Evolutionary conservation across 257 asterid species (phyloP), one percentile per base, ranked within the genome.

Genomic region (Przewalskia tangutica): DNA sequence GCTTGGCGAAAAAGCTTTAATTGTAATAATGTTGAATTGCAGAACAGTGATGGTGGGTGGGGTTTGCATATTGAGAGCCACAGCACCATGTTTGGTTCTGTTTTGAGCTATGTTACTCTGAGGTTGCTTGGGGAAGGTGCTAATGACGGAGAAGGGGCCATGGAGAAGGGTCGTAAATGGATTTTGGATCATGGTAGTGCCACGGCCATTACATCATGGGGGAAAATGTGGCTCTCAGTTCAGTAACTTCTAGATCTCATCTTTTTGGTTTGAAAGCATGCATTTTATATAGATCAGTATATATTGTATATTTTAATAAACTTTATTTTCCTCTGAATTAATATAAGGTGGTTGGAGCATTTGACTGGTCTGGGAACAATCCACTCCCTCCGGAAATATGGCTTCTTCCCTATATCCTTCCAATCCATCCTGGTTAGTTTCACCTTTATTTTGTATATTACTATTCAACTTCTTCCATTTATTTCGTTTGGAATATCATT

Each of bases 161-260:
- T 96, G 95, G 99, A 89, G 94, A 96, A 92, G 91, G 98, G 98
- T 7, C 88, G 97, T 64, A 90, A 87, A 82, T 96, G 99, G 99
- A 93, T 96, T 87, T 84, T 96, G 87, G 88, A 82, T 85, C 99
- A 92, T 83, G 99, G 99, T 82, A 89, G 98, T 84, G 99, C 98
- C 79, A 92, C 98, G 79, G 90, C 96, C 48, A 92, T 94, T 80
- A 89, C 99, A 46, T 96, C 99, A 55, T 96, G 99, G 99, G 99
- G 99, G 66, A 94, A 96, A 89, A 91, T 94, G 98, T 96, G 99
- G 99, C 99, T 96, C 86, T 87, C 99, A 85, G 99, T 96, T 87
- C 64, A 73, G 87, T 80, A 77, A 80, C 88, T 56, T 62, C 84
- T 90, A 85, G 65, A 63, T 77, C 77, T 59, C 36, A 50, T 65